These are phyloP conservation scores for Debaryomyces coudertii DNA, from an alignment of 1,139 yeast species.

Conservation along the genomic window DNA sequence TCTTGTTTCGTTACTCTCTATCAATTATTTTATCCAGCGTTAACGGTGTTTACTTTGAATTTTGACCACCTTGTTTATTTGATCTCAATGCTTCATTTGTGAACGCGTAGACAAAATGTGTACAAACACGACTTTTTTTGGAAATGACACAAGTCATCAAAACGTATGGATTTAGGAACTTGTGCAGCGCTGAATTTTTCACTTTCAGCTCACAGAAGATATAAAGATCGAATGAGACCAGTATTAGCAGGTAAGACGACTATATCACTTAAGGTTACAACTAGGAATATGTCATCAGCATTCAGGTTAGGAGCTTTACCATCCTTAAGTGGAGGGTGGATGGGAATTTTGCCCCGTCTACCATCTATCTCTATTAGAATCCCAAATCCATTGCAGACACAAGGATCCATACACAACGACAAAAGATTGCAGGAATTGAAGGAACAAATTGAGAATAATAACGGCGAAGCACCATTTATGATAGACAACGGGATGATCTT, in stretches of 20 bases:
- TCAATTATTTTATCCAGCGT: neutral
- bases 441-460: slow-evolving; percentile 31
- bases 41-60: neutral
- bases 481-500: slow-evolving; percentile 65
- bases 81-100: slow-evolving; percentile 9
- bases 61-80: slow-evolving; percentile 7
- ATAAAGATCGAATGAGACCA: slow-evolving; percentile 2
- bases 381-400: slow-evolving; percentile 8
- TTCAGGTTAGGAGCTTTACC: slow-evolving; percentile 24
- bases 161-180: neutral
- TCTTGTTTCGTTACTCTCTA: slow-evolving; percentile 7
- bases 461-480: slow-evolving; percentile 37
- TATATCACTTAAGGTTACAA: neutral
- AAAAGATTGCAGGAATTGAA: slow-evolving; percentile 34
- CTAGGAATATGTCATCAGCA: slow-evolving; percentile 27
- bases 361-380: slow-evolving; percentile 24
- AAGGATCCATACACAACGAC: slow-evolving; percentile 19
- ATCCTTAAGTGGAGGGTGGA: slow-evolving; percentile 18
- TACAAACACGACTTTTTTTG: slow-evolving; percentile 1
- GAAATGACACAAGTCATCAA: neutral
- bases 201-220: slow-evolving; percentile 1
- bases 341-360: slow-evolving; percentile 27
- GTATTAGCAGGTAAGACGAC: neutral
- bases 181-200: slow-evolving; percentile 5
- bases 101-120: slow-evolving; percentile 10